Evolutionary conservation across 2,329 filamentous ascomycete species (phyloP).

Genomic region (Arthroderma sp.): DNA sequence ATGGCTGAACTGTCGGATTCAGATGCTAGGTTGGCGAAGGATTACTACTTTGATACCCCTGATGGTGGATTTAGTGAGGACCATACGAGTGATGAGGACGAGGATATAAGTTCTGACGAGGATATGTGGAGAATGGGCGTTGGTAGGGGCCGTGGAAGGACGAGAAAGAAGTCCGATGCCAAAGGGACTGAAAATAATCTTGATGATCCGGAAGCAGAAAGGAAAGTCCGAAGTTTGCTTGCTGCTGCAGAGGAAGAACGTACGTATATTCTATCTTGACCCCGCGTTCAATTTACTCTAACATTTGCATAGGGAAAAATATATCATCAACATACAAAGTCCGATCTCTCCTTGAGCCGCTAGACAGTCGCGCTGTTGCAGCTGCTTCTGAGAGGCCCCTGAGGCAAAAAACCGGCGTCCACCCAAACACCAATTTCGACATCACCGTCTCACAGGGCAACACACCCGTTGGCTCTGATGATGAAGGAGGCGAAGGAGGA

Average conservation of each 20-base stretch:
- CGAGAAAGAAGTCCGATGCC: slow-evolving; percentile 18
- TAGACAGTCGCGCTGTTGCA: slow-evolving; percentile 47
- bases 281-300: background rate
- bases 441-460: slow-evolving; percentile 46
- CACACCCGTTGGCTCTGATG: slow-evolving; percentile 66
- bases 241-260: slow-evolving; percentile 69
- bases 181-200: slow-evolving; percentile 10
- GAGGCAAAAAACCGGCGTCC: slow-evolving; percentile 44
- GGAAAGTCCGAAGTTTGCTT: slow-evolving; percentile 49
- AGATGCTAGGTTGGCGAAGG: slow-evolving; percentile 53
- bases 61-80: slow-evolving; percentile 46
- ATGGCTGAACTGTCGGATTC: slow-evolving; percentile 35
- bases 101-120: slow-evolving; percentile 48
- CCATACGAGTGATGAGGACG: slow-evolving; percentile 26
- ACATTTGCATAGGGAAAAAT: slow-evolving; percentile 36
- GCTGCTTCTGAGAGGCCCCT: slow-evolving; percentile 49
- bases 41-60: slow-evolving; percentile 58
- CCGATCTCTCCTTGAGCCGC: slow-evolving; percentile 49
- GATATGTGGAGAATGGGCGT: slow-evolving; percentile 42
- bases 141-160: slow-evolving; percentile 29
- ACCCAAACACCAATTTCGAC: slow-evolving; percentile 78
- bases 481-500: slow-evolving; percentile 23
- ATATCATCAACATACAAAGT: slow-evolving; percentile 48
- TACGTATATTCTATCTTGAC: slow-evolving; percentile 35
- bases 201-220: slow-evolving; percentile 24